Evolutionary conservation across 345 rosid genomes (phyloP), one percentile per base, ranked within the genome.

Genomic region (Angophora floribunda): DNA sequence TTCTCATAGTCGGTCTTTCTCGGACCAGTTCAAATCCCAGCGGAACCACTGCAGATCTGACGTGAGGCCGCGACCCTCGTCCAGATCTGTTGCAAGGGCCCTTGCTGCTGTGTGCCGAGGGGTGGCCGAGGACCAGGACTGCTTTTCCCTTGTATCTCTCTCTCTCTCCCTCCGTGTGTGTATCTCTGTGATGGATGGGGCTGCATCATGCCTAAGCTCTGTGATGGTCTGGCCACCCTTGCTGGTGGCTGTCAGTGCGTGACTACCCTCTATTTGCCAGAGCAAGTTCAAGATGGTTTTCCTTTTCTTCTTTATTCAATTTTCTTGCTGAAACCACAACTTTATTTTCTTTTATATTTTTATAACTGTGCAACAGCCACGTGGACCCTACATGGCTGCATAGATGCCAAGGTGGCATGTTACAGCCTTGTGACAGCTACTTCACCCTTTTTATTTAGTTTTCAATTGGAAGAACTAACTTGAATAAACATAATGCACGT

Each of bases 201-300:
- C 67, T 59, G 30, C 67, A 59, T 0, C 45, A 32, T 0, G 0
- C 22, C 79, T 5, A 67, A 67, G 45, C 45, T 67, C 79, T 67
- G 45, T 44, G 22, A 32, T 11, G 12, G 24, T 67, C 45, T 67
- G 79, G 24, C 79, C 79, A 32, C 45, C 45, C 44, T 16, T 32
- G 13, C 7, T 1, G 0, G 79, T 67, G 79, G 79, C 45, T 4
- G 7, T 30, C 6, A 6, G 24, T 32, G 24, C 0, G 0, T 67
- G 45, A 16, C 45, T 67, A 45, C 3, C 45, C 12, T 67, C 12
- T 67, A 1, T 32, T 32, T 67, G 79, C 45, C 12, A 17, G 45
- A 67, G 45, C 45, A 67, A 67, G 19, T 12, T 67, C 22, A 67
- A 67, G 45, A 67, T 67, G 45, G 45, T 32, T 67, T 67, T 67